A percentile compares a stretch with the other conserved stretches of the same genome.
Evolutionary conservation across 2,329 filamentous ascomycete genomes (phyloP).

Genomic region (Daldinia eschscholtzii): DNA sequence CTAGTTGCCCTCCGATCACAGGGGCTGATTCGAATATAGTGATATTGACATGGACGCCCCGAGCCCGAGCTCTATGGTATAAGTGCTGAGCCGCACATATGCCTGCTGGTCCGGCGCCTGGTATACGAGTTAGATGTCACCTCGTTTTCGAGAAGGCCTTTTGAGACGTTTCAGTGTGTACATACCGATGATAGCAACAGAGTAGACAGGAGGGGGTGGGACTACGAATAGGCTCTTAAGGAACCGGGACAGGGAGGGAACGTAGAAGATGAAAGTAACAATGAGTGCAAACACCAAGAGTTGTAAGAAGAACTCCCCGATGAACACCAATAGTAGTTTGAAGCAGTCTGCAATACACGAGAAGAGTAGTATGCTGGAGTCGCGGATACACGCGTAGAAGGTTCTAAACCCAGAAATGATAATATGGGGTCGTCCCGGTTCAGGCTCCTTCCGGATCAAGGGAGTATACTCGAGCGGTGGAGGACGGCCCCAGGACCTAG

Average conservation of each 20-base stretch:
- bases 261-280: neutral
- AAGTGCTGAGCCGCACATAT: conserved; percentile 47
- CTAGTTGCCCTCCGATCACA: conserved; percentile 43
- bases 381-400: neutral
- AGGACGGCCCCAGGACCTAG: neutral
- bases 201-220: conserved; percentile 32
- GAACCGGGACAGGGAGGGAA: neutral
- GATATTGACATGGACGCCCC: conserved; percentile 37
- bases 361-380: no score
- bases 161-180: neutral
- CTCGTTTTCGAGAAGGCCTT: neutral
- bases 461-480: neutral
- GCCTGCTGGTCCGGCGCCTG: conserved; percentile 48
- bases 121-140: conserved; percentile 21
- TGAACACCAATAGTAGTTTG: neutral
- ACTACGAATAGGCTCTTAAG: neutral
- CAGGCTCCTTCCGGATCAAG: neutral
- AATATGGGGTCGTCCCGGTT: neutral
- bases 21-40: conserved; percentile 46
- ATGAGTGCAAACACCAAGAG: neutral
- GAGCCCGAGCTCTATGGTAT: conserved; percentile 14
- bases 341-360: no score
- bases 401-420: neutral
- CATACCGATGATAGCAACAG: conserved; percentile 47
- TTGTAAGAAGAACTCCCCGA: neutral